These are phyloP conservation scores for Pleurotus cornucopiae DNA, from an alignment of 768 basidiomycete genomes.

Conservation along the genomic window DNA sequence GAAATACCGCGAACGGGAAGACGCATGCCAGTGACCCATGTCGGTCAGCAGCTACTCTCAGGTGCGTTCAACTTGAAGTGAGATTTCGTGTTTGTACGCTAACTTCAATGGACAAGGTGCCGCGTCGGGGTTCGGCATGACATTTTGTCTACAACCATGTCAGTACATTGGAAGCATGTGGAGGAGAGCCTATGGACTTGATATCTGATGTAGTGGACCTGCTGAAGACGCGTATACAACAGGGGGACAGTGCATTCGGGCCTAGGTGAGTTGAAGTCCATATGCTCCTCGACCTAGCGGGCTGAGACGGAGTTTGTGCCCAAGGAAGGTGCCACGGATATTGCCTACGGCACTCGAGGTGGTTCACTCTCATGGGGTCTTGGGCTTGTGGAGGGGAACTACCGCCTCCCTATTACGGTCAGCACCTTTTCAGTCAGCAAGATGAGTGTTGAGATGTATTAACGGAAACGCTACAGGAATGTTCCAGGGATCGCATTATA, in stretches of 20 bases:
- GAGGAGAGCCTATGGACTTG: neutral
- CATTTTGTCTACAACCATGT: slow-evolving; percentile 76
- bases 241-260: slow-evolving; percentile 50
- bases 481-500: slow-evolving; percentile 92
- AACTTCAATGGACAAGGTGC: slow-evolving; percentile 45
- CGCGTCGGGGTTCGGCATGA: slow-evolving; percentile 73
- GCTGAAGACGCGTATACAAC: slow-evolving; percentile 89
- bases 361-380: slow-evolving; percentile 54
- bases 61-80: slow-evolving; percentile 30
- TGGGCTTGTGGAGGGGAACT: slow-evolving; percentile 88
- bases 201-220: slow-evolving; percentile 60
- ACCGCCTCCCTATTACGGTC: slow-evolving; percentile 73
- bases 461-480: slow-evolving; percentile 48
- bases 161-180: slow-evolving; percentile 17
- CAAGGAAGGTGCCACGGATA: slow-evolving; percentile 37
- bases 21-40: slow-evolving; percentile 45
- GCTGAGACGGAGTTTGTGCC: slow-evolving; percentile 1
- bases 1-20: too few species aligned
- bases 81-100: neutral
- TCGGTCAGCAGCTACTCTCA: slow-evolving; percentile 61
- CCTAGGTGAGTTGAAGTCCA: slow-evolving; percentile 26
- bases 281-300: too few species aligned
- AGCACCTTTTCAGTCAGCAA: slow-evolving; percentile 7
- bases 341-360: slow-evolving; percentile 53
- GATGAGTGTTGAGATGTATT: neutral